Base-by-base conservation (phyloP, 495 filamentous ascomycete species). In the Bombardia bombarda region DNA sequence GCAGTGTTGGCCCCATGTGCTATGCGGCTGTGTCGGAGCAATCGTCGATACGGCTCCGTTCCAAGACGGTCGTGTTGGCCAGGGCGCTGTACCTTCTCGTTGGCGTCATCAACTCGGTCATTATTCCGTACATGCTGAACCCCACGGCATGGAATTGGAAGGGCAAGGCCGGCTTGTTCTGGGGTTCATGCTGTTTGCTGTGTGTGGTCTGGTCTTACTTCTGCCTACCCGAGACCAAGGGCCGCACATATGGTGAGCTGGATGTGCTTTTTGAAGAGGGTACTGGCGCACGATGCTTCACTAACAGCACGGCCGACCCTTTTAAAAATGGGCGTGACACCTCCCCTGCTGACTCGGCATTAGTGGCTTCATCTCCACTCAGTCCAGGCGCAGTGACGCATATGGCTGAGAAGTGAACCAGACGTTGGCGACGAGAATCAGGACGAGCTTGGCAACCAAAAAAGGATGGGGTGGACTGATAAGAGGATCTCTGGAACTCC, bases 241-340 rank as follows among this genome's bases (percentile, higher is more conserved):
- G 53, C 43, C 58, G 61, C 0, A 73, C 63, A 2, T 74, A 55
- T 47, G 64, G 53, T 12, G 72, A 75, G 58, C 45, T 74, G 33
- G 70, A 75, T 47, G 50, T 72, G 9, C 50, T 75, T 50, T 74
- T 72, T 46, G 56, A 61, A 25, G 53, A 58, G 30, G 52, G 50
- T n/a, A n/a, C n/a, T n/a, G n/a, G n/a, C n/a, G n/a, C n/a, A n/a
- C n/a, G n/a, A n/a, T n/a, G n/a, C n/a, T n/a, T n/a, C n/a, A n/a
- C n/a, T n/a, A n/a, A n/a, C n/a, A n/a, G n/a, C n/a, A n/a, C n/a
- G n/a, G n/a, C n/a, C n/a, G n/a, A n/a, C n/a, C n/a, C n/a, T n/a
- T n/a, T n/a, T n/a, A n/a, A n/a, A n/a, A n/a, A n/a, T n/a, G n/a
- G n/a, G n/a, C n/a, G n/a, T n/a, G n/a, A n/a, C n/a, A n/a, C n/a